Base-by-base conservation (phyloP, 352 stramenopile species). In the Pseudoperonospora humuli region DNA sequence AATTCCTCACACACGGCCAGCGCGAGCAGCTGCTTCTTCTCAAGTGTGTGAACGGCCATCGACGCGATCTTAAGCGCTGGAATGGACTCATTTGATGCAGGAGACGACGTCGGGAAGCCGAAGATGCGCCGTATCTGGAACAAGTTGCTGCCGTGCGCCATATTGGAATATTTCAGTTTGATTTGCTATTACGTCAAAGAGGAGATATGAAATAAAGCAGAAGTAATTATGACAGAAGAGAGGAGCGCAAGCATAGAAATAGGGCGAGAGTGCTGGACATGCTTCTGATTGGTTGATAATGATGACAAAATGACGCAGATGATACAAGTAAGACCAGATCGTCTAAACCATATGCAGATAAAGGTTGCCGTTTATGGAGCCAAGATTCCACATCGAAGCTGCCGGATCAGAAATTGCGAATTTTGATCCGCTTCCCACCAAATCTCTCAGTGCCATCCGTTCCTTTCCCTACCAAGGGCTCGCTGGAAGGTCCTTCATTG, bases 91-190 rank as follows among this genome's bases (percentile, higher is more conserved):
- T 52, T 25, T 4, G 40, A 32, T 5, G 15, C 7, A 3, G 17
- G 9, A 0, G 37, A 1, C 5, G 27, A 17, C 20, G 52, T 23
- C 21, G 54, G 39, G 43, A 67, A 45, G 53, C 48, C 49, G 42
- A 88, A 80, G 36, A 84, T 76, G 50, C 76, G 76, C 13, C 56
- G 75, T 57, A 91, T 86, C 58, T 72, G 61, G 63, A 91, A 91
- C 49, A 91, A 61, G 36, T 68, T 75, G 54, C 65, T 67, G 19
- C 71, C 55, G 25, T 61, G 52, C 21, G 36, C 26, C 46, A 46
- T 61, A 1, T 5, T n/a, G 17, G 17, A 38, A 21, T 1, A 6
- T 9, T 15, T 3, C 23, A 31, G 38, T 14, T 59, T 53, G 34
- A 43, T 25, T 18, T 1, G 24, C 24, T 28, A n/a, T n/a, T n/a